Percentiles rank a stretch among this genome's conserved stretches.
Conservation (phyloP, 2,329 filamentous ascomycete genomes). For the Sporothrix pseudoabietina region DNA sequence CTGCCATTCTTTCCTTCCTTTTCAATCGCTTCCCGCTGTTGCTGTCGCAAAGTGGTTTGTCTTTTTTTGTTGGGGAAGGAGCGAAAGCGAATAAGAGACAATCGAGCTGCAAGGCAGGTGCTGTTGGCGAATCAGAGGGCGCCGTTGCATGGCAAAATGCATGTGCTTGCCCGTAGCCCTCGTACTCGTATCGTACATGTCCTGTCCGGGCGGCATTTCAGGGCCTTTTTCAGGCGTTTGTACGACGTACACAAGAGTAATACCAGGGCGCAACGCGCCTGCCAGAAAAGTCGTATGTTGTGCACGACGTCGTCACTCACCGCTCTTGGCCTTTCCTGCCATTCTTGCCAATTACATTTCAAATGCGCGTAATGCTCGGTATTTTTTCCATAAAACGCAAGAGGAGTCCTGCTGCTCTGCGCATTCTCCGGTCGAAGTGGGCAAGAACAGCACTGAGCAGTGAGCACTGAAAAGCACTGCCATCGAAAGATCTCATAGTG, state of each 20-base stretch:
- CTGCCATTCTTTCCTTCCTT: constrained; percentile 1
- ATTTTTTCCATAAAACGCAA: not conserved
- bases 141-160: constrained; percentile 8
- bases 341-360: constrained; percentile 1
- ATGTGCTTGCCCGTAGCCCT: constrained; percentile 25
- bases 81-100: constrained; percentile 31
- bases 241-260: not conserved
- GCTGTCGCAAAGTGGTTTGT: not conserved
- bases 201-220: not conserved
- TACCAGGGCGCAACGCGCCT: not conserved
- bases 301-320: not conserved
- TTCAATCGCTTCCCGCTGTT: not conserved
- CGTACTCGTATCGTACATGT: constrained; percentile 22
- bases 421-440: not conserved
- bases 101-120: not conserved
- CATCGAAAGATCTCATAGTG: not conserved
- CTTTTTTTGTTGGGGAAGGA: constrained; percentile 26
- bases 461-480: too few relatives aligned
- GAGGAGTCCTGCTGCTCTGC: not conserved
- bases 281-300: constrained; percentile 13
- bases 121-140: not conserved
- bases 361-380: not conserved
- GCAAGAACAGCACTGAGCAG: not conserved
- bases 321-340: not conserved
- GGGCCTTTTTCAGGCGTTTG: not conserved